Conservation (phyloP, 257 asterid species). For the Solanum clarkiae region DNA sequence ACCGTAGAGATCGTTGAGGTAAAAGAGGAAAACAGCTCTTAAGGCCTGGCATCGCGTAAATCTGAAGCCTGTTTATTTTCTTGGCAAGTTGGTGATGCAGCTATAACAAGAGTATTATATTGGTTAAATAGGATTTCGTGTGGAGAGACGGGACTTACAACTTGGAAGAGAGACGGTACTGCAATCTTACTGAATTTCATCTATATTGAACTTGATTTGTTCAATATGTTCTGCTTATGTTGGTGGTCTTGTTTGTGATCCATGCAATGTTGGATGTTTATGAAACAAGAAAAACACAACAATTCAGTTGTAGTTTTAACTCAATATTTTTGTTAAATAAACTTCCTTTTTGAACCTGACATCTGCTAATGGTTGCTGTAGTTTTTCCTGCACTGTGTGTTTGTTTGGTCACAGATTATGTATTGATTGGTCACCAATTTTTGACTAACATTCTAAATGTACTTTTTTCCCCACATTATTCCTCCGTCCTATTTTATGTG, state of each 20-base stretch:
- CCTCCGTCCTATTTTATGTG: too few species aligned
- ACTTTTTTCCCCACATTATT: too few species aligned
- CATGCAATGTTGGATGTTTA: background rate
- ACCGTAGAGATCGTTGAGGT: conserved; percentile 20
- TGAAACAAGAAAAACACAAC: background rate
- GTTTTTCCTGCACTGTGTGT: background rate
- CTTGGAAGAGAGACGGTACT: background rate
- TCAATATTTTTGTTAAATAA: background rate
- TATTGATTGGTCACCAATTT: too few species aligned
- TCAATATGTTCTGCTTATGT: background rate
- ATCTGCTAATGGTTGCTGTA: background rate
- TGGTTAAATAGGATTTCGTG: background rate
- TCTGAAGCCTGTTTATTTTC: conserved; percentile 1
- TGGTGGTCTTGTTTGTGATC: background rate
- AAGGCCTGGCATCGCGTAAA: conserved; percentile 6
- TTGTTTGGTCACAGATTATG: background rate
- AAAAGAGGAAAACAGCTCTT: conserved; percentile 43
- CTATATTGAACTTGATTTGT: background rate
- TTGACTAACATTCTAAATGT: too few species aligned
- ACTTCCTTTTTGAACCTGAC: background rate
- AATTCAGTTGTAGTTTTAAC: background rate
- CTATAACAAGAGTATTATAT: background rate
- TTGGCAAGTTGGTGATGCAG: conserved; percentile 8
- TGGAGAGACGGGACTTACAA: background rate
- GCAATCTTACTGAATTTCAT: background rate